Conservation (phyloP, 1,139 yeast genomes). For the Kluyveromyces sp. region DNA sequence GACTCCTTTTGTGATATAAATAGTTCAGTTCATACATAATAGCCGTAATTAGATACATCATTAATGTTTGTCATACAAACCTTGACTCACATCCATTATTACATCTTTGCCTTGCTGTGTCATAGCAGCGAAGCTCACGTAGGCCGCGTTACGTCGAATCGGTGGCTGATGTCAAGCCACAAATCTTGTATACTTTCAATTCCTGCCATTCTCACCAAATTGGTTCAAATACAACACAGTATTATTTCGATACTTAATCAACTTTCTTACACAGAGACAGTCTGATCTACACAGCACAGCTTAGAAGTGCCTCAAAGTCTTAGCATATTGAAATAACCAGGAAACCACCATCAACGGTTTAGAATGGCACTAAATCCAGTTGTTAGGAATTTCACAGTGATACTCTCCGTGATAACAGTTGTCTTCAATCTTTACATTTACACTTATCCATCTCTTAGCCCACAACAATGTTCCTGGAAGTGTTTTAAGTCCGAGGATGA, state of each 20-base stretch:
- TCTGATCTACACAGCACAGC: too few relatives aligned
- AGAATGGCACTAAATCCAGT: conserved; percentile 1
- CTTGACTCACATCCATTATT: too few relatives aligned
- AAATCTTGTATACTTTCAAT: too few relatives aligned
- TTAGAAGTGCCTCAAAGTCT: too few relatives aligned
- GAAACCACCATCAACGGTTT: too few relatives aligned
- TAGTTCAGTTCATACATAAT: neutral
- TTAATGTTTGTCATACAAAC: neutral
- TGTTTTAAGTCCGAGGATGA: conserved; percentile 10
- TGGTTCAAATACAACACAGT: neutral
- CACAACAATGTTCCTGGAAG: conserved; percentile 54
- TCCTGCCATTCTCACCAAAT: too few relatives aligned
- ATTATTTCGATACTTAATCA: neutral
- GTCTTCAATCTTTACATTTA: conserved; percentile 54
- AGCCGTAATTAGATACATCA: neutral
- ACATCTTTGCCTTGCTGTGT: too few relatives aligned
- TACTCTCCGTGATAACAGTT: conserved; percentile 37
- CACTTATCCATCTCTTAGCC: conserved; percentile 61
- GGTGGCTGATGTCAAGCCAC: too few relatives aligned
- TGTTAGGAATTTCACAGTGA: conserved; percentile 16
- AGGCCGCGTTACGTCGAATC: too few relatives aligned
- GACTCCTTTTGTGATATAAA: neutral
- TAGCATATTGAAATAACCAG: too few relatives aligned
- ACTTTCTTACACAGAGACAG: neutral
- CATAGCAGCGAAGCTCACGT: too few relatives aligned